Base-by-base conservation (phyloP, 73 alveolate species). In the Uronychia binucleata region DNA sequence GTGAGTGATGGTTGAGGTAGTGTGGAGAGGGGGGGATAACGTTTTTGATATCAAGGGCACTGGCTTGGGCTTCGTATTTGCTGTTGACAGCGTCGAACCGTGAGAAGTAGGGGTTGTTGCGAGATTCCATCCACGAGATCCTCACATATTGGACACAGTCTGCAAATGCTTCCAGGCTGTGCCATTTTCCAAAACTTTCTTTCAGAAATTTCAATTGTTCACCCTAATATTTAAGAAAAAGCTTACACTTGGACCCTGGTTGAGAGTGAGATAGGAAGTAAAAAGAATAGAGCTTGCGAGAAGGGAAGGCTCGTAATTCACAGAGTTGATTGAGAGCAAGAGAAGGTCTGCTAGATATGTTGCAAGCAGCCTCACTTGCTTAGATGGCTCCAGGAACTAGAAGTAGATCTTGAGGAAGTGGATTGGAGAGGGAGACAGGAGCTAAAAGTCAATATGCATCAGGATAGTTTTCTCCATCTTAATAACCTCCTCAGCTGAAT, bases 381-480 rank as follows among this genome's bases (percentile, higher is more conserved):
- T 57, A 5, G 82, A 77, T 1, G 82, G 35, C 29, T 74, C 57
- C 31, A 84, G 33, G 28, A 91, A n/a, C 28, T 79, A 30, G 26
- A 13, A 57, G 77, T 88, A 88, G 0, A 85, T 14, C 77, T 88
- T 87, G 31, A 92, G 35, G 76, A 92, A 92, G 31, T 79, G 87
- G 46, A 81, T 57, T 27, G 90, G 57, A 14, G 97, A 75, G 0
- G 97, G 97, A 31, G 97, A 88, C 59, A 57, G 87, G 33, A 94
- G 58, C n/a, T 93, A 83, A 90, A 93, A 95, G 28, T 91, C 83
- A 33, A 95, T 80, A 60, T 31, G 32, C 34, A 87, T 80, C 5
- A 95, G 90, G 25, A 95, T 91, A 30, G 81, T 77, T 78, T 93
- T 87, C 83, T 93, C 97, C 97, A 91, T 91, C 26, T 78, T 79